Base-by-base conservation (phyloP, 2,329 filamentous ascomycete species). In the Diaporthe humulicola region DNA sequence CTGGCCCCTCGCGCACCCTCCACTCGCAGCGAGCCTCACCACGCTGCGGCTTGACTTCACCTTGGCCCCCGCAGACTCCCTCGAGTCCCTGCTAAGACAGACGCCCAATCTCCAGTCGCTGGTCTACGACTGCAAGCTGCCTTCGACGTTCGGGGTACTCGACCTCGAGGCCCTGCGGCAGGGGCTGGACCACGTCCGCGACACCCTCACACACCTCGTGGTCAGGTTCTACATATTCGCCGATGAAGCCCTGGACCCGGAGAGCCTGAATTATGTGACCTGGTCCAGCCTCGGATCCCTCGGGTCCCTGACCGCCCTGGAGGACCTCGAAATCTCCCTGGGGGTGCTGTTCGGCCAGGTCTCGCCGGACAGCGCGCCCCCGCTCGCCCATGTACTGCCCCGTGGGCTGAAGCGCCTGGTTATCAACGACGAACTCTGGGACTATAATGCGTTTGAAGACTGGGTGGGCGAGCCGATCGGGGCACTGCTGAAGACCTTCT, bases 151-250 rank as follows among this genome's bases (percentile, higher is more conserved):
- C 58, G 10, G 25, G 17, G 25, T 15, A 5, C 10, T 64, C 3
- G 0, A 30, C 38, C 25, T 45, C 1, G 0, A 1, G 0, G 2
- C 2, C 25, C 25, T 64, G 15, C 38, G 58, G 9, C 25, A 22
- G 8, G 40, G 25, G 8, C 17, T 64, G 8, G 25, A 45, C 15
- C 58, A 64, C n/a, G 58, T 64, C 2, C 15, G 58, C 9, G 15
- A 38, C 2, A 45, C 58, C 40, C 38, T 45, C 15, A 15, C 25
- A 1, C 38, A 30, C 25, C 58, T 64, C 38, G 17, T 7, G 9
- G 2, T 64, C 9, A 22, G 40, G 17, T 30, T 30, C 9, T 4
- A 30, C 9, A 22, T 64, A 0, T 12, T 30, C 4, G 9, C 8
- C 9, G 38, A 22, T 15, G 15, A 30, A n/a, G 38, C n/a, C 15